A percentile compares a stretch with the other conserved stretches of the same genome.
These are phyloP conservation scores for Iberis pinnata DNA, from an alignment of 345 rosid species.

Conservation along the genomic window DNA sequence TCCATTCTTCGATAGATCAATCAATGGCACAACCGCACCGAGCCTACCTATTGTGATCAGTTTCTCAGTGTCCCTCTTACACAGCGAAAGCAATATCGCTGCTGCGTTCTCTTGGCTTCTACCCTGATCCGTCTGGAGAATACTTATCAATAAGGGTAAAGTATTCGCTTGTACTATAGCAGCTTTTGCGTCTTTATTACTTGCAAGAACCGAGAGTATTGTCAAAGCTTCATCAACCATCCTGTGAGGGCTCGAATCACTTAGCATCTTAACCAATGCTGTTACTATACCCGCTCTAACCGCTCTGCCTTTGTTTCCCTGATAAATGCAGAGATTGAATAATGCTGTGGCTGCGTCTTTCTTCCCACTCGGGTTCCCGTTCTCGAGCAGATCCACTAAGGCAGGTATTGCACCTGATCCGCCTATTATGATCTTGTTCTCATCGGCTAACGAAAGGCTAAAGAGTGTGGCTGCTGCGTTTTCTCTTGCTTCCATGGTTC, in stretches of 20 bases:
- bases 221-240: slow-evolving; percentile 82
- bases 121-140: slow-evolving; percentile 54
- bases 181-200: slow-evolving; percentile 66
- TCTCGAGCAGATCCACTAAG: slow-evolving; percentile 61
- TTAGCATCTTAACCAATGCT: slow-evolving; percentile 64
- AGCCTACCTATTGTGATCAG: slow-evolving; percentile 61
- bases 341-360: slow-evolving; percentile 95
- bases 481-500: slow-evolving; percentile 84
- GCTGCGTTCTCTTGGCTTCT: slow-evolving; percentile 79
- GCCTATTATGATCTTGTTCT: slow-evolving; percentile 89
- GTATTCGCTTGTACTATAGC: slow-evolving; percentile 62
- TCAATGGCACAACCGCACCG: slow-evolving; percentile 73
- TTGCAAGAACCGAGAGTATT: slow-evolving; percentile 68
- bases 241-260: slow-evolving; percentile 36
- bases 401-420: slow-evolving; percentile 85
- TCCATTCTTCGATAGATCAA: slow-evolving; percentile 72
- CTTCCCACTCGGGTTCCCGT: slow-evolving; percentile 73
- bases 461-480: slow-evolving; percentile 94
- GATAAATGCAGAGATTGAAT: slow-evolving; percentile 78
- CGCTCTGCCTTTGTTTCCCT: slow-evolving; percentile 84
- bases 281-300: slow-evolving; percentile 72
- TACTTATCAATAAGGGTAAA: slow-evolving; percentile 56
- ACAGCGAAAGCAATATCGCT: slow-evolving; percentile 69
- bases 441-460: slow-evolving; percentile 80
- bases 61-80: slow-evolving; percentile 76